Conservation (phyloP, 1,139 yeast genomes). For the Debaryomycetaceae sp. region DNA sequence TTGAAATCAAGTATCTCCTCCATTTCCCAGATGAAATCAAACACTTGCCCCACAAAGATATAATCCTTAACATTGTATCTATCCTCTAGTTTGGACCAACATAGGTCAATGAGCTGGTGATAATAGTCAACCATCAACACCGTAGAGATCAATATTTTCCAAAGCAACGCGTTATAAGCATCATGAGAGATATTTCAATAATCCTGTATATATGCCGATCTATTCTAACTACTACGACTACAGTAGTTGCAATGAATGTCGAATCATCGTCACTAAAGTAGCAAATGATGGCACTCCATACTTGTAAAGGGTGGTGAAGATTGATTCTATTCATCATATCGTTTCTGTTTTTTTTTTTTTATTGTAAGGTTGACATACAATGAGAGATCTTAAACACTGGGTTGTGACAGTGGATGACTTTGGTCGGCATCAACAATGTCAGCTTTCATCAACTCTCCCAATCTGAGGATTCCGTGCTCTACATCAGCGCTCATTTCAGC, state of each 20-base stretch:
- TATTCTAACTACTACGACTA: no score
- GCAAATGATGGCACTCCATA: no score
- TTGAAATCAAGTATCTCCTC: conserved; percentile 20
- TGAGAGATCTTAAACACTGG: no score
- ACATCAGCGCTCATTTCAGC: neutral
- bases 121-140: conserved; percentile 3
- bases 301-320: no score
- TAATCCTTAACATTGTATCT: conserved; percentile 10
- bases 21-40: conserved; percentile 24
- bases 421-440: neutral
- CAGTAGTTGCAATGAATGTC: no score
- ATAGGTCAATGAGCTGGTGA: conserved; percentile 20
- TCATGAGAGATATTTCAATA: no score
- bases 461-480: neutral
- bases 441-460: neutral
- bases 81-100: conserved; percentile 24
- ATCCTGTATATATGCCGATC: no score
- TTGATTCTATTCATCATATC: no score
- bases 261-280: no score
- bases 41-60: conserved; percentile 27
- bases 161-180: no score
- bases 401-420: neutral
- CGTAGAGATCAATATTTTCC: neutral
- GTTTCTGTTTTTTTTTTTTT: no score
- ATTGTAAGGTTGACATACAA: no score